These are phyloP conservation scores for Stephanocyclus meneghinianus DNA, from an alignment of 352 stramenopile species.

Conservation along the genomic window DNA sequence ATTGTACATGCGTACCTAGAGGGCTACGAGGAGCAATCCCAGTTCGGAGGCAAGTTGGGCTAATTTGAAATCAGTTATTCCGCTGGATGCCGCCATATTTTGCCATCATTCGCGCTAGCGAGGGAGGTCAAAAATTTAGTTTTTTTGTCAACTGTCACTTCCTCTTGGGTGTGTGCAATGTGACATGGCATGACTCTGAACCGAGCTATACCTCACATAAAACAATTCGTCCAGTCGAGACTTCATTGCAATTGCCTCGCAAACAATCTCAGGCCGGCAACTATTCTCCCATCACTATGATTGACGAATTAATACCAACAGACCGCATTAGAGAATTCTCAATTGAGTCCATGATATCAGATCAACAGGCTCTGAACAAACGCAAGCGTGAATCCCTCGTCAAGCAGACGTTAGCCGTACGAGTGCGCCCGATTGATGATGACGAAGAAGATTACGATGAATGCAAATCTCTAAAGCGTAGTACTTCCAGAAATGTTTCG, in stretches of 20 bases:
- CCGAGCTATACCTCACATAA: neutral
- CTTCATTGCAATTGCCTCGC: neutral
- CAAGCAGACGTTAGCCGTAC: neutral
- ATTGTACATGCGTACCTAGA: neutral
- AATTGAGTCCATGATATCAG: neutral
- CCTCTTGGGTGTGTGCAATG: neutral
- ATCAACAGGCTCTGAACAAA: conserved; percentile 2
- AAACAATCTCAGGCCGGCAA: neutral
- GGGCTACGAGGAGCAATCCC: neutral
- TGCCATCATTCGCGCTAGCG: neutral
- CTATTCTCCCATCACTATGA: neutral
- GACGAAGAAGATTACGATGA: conserved; percentile 2
- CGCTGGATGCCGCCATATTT: neutral
- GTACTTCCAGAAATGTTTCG: neutral
- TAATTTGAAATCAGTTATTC: conserved; percentile 8
- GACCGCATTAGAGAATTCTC: neutral
- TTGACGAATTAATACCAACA: neutral
- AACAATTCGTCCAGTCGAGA: neutral
- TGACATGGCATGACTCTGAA: neutral
- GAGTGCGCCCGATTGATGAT: neutral
- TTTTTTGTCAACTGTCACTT: neutral
- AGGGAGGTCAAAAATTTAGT: neutral
- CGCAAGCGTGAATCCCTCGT: conserved; percentile 8
- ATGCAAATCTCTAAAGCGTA: neutral
- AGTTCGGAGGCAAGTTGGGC: neutral